phyloP scores from a whole-genome alignment of 129 eudicot species.

The Helianthus annuus region DNA sequence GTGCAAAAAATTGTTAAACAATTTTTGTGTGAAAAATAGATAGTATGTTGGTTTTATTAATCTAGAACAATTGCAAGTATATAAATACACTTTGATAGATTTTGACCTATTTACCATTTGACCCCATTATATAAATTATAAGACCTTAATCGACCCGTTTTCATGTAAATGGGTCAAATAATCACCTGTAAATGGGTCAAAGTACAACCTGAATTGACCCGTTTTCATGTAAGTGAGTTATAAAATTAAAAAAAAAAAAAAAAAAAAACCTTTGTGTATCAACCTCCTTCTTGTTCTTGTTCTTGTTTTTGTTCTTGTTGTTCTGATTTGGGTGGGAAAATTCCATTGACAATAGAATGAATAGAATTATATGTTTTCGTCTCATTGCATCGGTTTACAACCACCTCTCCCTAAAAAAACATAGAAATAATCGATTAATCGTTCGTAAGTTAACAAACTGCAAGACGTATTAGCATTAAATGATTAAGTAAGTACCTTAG shows the following conservation, averaged over 20 bases:
- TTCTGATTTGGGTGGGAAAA: conserved; percentile 65
- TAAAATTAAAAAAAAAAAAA: not conserved
- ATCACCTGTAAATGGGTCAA: not conserved
- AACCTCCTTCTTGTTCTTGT: conserved; percentile 43
- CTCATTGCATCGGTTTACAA: conserved; percentile 68
- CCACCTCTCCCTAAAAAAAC: conserved; percentile 70
- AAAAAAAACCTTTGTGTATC: not conserved
- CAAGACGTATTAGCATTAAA: not conserved
- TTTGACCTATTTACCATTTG: not conserved
- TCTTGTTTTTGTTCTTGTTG: conserved; percentile 16
- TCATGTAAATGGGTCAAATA: not conserved
- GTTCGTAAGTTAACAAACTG: not conserved
- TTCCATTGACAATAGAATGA: conserved; percentile 69
- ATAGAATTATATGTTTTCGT: conserved; percentile 77
- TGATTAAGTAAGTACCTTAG: conserved; percentile 54
- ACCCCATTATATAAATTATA: not conserved
- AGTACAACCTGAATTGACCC: conserved; percentile 1
- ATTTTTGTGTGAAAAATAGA: too few relatives aligned
- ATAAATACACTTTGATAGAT: not conserved
- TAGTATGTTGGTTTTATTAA: not conserved
- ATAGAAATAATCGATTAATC: not conserved
- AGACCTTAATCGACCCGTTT: not conserved
- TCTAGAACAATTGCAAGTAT: not conserved
- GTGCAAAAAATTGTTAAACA: too few relatives aligned
- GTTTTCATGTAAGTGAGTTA: not conserved